Percentiles rank a stretch among this genome's conserved stretches.
Conservation (phyloP, 441 rosid species). For the Omphalea diandra region DNA sequence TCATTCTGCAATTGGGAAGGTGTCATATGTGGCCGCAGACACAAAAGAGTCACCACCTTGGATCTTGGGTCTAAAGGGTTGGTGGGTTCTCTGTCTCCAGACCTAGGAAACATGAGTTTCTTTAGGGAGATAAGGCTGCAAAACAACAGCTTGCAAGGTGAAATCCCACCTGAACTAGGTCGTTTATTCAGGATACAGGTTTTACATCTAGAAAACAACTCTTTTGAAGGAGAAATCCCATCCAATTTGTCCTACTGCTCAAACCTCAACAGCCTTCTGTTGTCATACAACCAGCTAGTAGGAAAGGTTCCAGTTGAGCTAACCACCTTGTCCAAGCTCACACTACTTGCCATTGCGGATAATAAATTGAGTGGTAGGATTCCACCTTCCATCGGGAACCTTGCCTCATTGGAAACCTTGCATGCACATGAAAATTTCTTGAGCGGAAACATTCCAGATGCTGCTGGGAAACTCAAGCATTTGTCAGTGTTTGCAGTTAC, state of each 20-base stretch:
- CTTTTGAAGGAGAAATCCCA: constrained; percentile 18
- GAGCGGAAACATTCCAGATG: constrained; percentile 6
- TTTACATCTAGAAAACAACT: constrained; percentile 11
- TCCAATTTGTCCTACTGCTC: constrained; percentile 20
- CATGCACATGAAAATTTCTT: neutral
- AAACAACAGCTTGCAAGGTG: neutral
- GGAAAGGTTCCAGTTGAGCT: constrained; percentile 11
- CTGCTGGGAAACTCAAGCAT: neutral
- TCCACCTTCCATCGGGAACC: no score
- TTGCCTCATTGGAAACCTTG: neutral
- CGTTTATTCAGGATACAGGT: constrained; percentile 7
- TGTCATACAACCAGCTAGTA: neutral
- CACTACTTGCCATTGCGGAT: neutral
- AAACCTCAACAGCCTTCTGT: neutral
- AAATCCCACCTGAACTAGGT: constrained; percentile 17
- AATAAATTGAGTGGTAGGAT: constrained; percentile 3
- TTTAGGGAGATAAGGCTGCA: neutral
- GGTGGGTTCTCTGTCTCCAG: constrained; percentile 21
- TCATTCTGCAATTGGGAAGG: constrained; percentile 9
- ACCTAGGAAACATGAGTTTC: constrained; percentile 23
- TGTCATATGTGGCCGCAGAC: neutral
- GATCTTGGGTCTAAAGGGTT: constrained; percentile 6
- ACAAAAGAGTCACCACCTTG: constrained; percentile 1
- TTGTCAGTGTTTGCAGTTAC: neutral
- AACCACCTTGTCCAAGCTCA: constrained; percentile 4